Evolutionary conservation across 1,284 basidiomycete genomes (phyloP), one percentile per base, ranked within the genome.

Genomic region (Malassezia caprae): DNA sequence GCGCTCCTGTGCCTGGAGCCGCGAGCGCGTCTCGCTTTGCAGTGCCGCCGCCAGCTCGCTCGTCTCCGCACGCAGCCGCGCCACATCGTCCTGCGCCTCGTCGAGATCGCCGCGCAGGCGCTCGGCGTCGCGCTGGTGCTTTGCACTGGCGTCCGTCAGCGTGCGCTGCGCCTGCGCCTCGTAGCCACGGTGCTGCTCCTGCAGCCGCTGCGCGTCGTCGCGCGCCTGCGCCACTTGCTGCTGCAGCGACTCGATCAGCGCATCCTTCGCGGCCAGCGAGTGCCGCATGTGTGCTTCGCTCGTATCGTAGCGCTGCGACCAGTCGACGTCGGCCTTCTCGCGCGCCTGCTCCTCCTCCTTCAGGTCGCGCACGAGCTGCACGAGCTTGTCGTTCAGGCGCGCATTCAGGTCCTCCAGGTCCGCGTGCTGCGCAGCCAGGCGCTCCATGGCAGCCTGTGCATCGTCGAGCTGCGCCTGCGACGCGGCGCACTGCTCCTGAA

Each of bases 81-180:
- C 85, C 15, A 88, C 72, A 19, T 79, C 79, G 8, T 82, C 76
- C 60, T 90, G 87, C 48, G 83, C 80, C 60, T 90, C 82, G 71
- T 86, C 85, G 45, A 93, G 78, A 1, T 96, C 91, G 24, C 96
- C 81, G 74, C 94, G 87, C 35, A 96, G 77, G 35, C 50, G 49
- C 17, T 28, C 26, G 21, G 30, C 27, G 23, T 56, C 48, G 48
- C 48, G 54, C 15, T 51, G 47, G 27, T 56, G 42, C 11, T 41
- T 48, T 13, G 39, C 45, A n/a, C 30, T 32, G 17, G 41, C 55
- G 19, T 51, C 46, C 12, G 51, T 48, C 24, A 50, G 12, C 21
- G 90, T 86, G 34, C 88, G 88, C 5, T 84, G 78, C 58, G 84
- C 82, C 76, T 83, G 83, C 5, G 76, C 64, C 53, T 80, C 78